Evolutionary conservation across 192 early-diverging fungal species (phyloP), one percentile per base, ranked within the genome.

Genomic region (Podila horticola): DNA sequence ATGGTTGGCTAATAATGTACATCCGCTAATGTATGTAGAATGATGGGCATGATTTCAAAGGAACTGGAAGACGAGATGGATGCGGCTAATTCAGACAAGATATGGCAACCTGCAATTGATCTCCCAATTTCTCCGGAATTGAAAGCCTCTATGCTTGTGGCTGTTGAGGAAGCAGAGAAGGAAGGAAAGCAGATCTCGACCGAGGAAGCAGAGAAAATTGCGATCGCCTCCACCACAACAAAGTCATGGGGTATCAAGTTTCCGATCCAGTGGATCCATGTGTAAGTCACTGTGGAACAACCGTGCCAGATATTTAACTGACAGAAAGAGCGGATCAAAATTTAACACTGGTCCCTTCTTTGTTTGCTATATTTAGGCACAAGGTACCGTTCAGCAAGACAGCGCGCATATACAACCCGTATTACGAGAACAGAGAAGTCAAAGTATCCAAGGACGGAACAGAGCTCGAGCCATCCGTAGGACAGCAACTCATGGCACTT

Each of bases 371-470:
- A 52, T 61, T 61, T 66, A 87, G 86, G 5, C 86, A 85, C 62
- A 79, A 77, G 34, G 74, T 87, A 5, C 82, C 86, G 20, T 87
- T 87, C 49, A 64, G 67, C 22, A 74, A 66, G 33, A 87, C 86
- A 12, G 64, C 84, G 12, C 86, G 85, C 30, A 67, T 87, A 52
- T 64, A 83, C 36, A 87, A 87, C 38, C 77, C 84, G 5, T 79
- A 82, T 34, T 85, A 87, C 62, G 83, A 85, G 12, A 84, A 87
- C 62, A 64, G 86, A 38, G 86, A 87, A 51, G 74, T 87, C 51
- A 87, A 87, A 63, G 82, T 85, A 5, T 85, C 84, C 30, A 77
- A 84, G 48, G 86, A 87, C 61, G 86, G 86, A 52, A 87, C 86
- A 2, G 86, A 87, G 38, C 71, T 87, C 1, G 86, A 85, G 13